These are phyloP conservation scores for Abrus precatorius DNA, from an alignment of 306 rosid genomes.

Conservation along the genomic window DNA sequence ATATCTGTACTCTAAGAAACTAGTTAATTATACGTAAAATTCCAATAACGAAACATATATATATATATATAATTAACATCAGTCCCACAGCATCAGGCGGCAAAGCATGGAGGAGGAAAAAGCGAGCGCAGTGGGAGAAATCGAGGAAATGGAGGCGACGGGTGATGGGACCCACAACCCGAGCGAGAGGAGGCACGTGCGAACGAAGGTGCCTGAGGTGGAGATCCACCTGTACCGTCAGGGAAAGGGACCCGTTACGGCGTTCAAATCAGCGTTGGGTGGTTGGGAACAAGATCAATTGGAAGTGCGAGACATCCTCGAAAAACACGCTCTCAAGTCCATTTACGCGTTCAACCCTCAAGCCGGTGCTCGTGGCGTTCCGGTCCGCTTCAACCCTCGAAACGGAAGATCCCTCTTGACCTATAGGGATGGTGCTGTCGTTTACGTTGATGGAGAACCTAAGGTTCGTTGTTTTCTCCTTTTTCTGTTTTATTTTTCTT, in stretches of 20 bases:
- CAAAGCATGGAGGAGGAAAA: constrained; percentile 49
- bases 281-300: constrained; percentile 96
- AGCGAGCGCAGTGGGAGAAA: constrained; percentile 49
- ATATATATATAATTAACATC: no score
- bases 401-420: constrained; percentile 80
- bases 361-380: constrained; percentile 70
- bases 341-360: constrained; percentile 69
- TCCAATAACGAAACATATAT: no score
- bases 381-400: constrained; percentile 73
- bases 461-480: constrained; percentile 50
- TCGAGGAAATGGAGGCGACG: constrained; percentile 44
- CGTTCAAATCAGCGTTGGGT: constrained; percentile 68
- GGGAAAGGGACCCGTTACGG: constrained; percentile 85
- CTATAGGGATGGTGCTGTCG: constrained; percentile 71
- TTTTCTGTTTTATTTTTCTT: no score
- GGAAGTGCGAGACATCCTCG: constrained; percentile 81
- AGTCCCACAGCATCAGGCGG: neutral
- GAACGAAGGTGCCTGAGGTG: constrained; percentile 47
- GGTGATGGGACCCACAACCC: neutral
- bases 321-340: constrained; percentile 71
- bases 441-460: constrained; percentile 87
- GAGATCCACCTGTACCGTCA: constrained; percentile 65
- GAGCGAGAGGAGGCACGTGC: neutral
- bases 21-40: no score
- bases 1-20: no score